Percentiles rank a stretch among this genome's conserved stretches.
These are phyloP conservation scores for Penicillium lagena DNA, from an alignment of 495 filamentous ascomycete genomes.

Conservation along the genomic window DNA sequence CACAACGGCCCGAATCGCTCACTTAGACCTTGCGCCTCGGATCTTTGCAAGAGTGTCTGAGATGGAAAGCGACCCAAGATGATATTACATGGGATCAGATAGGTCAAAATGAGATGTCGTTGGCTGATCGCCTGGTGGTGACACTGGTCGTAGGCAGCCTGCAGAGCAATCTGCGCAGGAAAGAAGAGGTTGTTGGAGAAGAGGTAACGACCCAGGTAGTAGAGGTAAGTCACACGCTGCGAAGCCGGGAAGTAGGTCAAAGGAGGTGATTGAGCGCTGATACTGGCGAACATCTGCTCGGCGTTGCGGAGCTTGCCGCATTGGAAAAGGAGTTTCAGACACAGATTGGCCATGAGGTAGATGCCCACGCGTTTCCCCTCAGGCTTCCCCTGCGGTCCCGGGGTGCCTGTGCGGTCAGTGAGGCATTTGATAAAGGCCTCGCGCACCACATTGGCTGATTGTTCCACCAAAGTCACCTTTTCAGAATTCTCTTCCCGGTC, in stretches of 20 bases:
- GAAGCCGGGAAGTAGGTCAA: constrained; percentile 75
- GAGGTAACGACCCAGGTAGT: constrained; percentile 87
- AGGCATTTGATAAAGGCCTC: constrained; percentile 88
- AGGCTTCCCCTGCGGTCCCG: constrained; percentile 48
- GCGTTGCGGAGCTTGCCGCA: constrained; percentile 57
- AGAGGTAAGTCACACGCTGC: constrained; percentile 85
- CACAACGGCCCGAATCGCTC: constrained; percentile 71
- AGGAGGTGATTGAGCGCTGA: constrained; percentile 74
- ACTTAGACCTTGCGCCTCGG: constrained; percentile 65
- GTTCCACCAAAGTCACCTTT: constrained; percentile 71
- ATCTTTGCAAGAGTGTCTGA: constrained; percentile 52
- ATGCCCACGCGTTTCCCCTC: constrained; percentile 83
- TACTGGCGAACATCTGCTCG: constrained; percentile 83
- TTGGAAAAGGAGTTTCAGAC: constrained; percentile 80
- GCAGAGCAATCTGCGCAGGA: constrained; percentile 63
- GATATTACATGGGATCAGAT: constrained; percentile 76
- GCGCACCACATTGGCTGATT: constrained; percentile 79
- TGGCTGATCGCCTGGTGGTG: constrained; percentile 61
- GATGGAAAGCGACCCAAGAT: constrained; percentile 83
- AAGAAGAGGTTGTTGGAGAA: constrained; percentile 78
- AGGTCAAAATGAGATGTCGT: constrained; percentile 72
- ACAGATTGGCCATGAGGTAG: constrained; percentile 85
- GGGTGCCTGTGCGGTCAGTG: constrained; percentile 65
- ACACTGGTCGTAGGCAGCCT: constrained; percentile 75
- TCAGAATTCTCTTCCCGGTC: constrained; percentile 49